These are phyloP conservation scores for Venturia carpophila DNA, from an alignment of 2,329 filamentous ascomycete species.

Conservation along the genomic window DNA sequence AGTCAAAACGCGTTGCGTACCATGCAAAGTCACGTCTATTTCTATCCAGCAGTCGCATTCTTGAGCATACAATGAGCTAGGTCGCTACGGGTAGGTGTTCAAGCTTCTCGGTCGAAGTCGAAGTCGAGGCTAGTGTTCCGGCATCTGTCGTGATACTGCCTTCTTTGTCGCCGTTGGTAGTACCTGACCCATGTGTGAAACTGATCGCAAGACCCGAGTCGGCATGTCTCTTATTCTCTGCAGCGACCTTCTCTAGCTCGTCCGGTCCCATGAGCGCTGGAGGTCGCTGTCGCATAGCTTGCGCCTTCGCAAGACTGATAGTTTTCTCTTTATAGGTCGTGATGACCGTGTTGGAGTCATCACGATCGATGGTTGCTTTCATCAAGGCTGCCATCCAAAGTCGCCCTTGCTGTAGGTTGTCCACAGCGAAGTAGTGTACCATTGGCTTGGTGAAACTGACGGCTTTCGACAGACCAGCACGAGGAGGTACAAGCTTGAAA, in stretches of 20 bases:
- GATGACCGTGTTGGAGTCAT: constrained; percentile 66
- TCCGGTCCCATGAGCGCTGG: constrained; percentile 66
- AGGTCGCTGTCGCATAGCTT: constrained; percentile 78
- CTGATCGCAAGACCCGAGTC: constrained; percentile 7
- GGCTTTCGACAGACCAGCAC: constrained; percentile 75
- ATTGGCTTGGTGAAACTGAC: constrained; percentile 97
- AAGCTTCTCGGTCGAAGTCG: not conserved
- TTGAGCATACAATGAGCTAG: not conserved
- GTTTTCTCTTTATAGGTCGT: constrained; percentile 97
- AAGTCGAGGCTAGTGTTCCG: constrained; percentile 8
- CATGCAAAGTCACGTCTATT: not conserved
- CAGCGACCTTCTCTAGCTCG: constrained; percentile 8
- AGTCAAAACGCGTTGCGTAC: not conserved
- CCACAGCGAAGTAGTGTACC: constrained; percentile 95
- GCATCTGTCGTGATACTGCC: constrained; percentile 14
- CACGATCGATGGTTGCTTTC: constrained; percentile 97
- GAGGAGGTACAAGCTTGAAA: constrained; percentile 92
- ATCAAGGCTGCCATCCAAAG: constrained; percentile 98
- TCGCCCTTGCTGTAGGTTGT: constrained; percentile 77
- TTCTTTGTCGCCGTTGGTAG: constrained; percentile 16
- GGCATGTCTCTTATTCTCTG: not conserved
- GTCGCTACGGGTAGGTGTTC: not conserved
- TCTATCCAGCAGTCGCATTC: not conserved
- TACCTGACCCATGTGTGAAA: constrained; percentile 2
- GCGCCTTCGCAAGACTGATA: constrained; percentile 82